These are phyloP conservation scores for Euphorbia schlechtendalii DNA, from an alignment of 441 rosid species.

Conservation along the genomic window DNA sequence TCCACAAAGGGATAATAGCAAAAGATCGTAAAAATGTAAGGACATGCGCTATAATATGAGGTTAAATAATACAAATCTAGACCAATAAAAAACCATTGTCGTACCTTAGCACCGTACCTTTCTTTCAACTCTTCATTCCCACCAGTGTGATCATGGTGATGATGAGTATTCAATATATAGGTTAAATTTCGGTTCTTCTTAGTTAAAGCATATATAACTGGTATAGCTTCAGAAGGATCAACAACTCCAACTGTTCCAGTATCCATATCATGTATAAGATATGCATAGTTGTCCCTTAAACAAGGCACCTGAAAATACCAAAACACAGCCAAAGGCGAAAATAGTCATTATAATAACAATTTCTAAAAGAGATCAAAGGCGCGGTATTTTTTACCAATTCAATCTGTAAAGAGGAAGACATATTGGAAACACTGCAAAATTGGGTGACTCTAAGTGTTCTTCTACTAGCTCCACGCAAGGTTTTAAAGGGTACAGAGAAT, in stretches of 20 bases:
- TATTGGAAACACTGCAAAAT: constrained; percentile 73
- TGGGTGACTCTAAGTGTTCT: constrained; percentile 75
- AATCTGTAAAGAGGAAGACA: constrained; percentile 77
- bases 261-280: constrained; percentile 82
- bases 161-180: constrained; percentile 89
- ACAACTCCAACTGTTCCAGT: constrained; percentile 98
- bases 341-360: background rate
- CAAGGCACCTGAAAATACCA: constrained; percentile 71
- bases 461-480: constrained; percentile 83
- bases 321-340: background rate
- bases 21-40: too few relatives aligned
- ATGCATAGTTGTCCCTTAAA: constrained; percentile 80
- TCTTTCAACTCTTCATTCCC: constrained; percentile 92
- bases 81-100: constrained; percentile 25
- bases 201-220: constrained; percentile 75
- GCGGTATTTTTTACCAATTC: constrained; percentile 54
- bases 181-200: constrained; percentile 70
- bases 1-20: too few relatives aligned
- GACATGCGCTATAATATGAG: too few relatives aligned
- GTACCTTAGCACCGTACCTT: constrained; percentile 97
- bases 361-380: background rate
- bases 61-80: too few relatives aligned
- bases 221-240: constrained; percentile 90
- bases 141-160: constrained; percentile 79
- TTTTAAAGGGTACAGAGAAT: constrained; percentile 70